Evolutionary conservation across 441 rosid species (phyloP).

Genomic region (Euphorbia schlechtendalii): DNA sequence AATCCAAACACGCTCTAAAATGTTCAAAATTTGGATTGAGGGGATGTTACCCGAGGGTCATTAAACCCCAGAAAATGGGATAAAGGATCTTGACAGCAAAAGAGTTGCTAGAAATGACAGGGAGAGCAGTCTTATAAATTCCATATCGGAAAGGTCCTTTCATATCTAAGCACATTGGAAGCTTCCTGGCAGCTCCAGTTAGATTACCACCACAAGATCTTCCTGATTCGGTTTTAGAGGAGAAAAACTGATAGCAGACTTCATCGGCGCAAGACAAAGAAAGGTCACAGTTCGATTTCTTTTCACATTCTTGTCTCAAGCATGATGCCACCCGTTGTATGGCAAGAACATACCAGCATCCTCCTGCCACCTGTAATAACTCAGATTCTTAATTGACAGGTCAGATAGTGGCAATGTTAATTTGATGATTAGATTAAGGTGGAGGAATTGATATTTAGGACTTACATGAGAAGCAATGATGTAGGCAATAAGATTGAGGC

Average conservation of each 20-base stretch:
- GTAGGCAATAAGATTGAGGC: slow-evolving; percentile 63
- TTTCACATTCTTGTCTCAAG: slow-evolving; percentile 42
- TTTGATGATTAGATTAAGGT: neutral
- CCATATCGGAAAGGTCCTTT: slow-evolving; percentile 54
- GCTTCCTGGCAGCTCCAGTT: slow-evolving; percentile 22
- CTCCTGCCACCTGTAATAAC: slow-evolving; percentile 51
- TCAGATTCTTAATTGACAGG: neutral
- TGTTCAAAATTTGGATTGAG: neutral
- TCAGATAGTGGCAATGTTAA: neutral
- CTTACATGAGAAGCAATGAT: slow-evolving; percentile 67
- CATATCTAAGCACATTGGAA: slow-evolving; percentile 42
- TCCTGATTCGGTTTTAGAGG: slow-evolving; percentile 22
- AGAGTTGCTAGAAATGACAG: slow-evolving; percentile 59
- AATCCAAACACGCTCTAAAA: too few species aligned
- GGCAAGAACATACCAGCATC: slow-evolving; percentile 72
- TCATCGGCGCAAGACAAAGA: slow-evolving; percentile 53
- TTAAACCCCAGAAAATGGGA: slow-evolving; percentile 73
- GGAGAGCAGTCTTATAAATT: slow-evolving; percentile 62
- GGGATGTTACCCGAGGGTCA: slow-evolving; percentile 51
- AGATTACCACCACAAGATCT: slow-evolving; percentile 39
- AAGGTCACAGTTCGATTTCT: slow-evolving; percentile 31
- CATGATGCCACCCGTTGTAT: slow-evolving; percentile 50
- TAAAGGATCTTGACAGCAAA: slow-evolving; percentile 55
- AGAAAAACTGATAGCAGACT: slow-evolving; percentile 43
- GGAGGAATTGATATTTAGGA: neutral